Evolutionary conservation across 2,329 filamentous ascomycete genomes (phyloP).

Genomic region (Fusarium palustre): DNA sequence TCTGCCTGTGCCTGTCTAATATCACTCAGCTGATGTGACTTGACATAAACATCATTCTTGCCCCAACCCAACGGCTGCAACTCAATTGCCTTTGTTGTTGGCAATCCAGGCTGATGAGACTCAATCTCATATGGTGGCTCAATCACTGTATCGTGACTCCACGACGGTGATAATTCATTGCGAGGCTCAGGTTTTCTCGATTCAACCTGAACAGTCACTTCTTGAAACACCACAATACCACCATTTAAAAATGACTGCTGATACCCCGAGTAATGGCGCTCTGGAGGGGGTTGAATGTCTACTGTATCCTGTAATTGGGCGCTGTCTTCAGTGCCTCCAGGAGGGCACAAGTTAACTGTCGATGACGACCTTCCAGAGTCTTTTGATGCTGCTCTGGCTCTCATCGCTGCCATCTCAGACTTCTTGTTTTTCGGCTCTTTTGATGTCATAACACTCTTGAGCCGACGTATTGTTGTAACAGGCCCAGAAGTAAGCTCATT

Average conservation of each 20-base stretch:
- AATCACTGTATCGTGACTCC: constrained; percentile 11
- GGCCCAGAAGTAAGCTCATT: constrained; percentile 25
- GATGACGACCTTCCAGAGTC: constrained; percentile 10
- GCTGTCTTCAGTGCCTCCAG: neutral
- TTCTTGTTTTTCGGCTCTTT: neutral
- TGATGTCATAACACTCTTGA: neutral
- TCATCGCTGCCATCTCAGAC: neutral
- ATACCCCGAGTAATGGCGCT: neutral
- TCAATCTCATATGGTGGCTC: neutral
- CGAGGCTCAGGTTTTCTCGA: constrained; percentile 2
- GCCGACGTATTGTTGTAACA: neutral
- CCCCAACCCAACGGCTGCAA: constrained; percentile 16
- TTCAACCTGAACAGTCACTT: constrained; percentile 19
- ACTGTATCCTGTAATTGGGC: neutral
- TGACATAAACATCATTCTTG: constrained; percentile 21
- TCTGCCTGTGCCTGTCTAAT: neutral
- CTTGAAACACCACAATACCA: constrained; percentile 24
- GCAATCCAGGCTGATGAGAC: neutral
- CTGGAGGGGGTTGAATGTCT: neutral
- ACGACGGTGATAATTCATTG: neutral
- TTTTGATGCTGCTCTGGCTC: neutral
- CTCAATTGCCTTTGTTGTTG: constrained; percentile 1
- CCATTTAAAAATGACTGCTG: constrained; percentile 18
- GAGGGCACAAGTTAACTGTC: constrained; percentile 14
- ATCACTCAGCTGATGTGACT: constrained; percentile 10